Evolutionary conservation across 2,329 filamentous ascomycete genomes (phyloP), one percentile per base, ranked within the genome.

Genomic region (Ceratocystiopsis sp.): DNA sequence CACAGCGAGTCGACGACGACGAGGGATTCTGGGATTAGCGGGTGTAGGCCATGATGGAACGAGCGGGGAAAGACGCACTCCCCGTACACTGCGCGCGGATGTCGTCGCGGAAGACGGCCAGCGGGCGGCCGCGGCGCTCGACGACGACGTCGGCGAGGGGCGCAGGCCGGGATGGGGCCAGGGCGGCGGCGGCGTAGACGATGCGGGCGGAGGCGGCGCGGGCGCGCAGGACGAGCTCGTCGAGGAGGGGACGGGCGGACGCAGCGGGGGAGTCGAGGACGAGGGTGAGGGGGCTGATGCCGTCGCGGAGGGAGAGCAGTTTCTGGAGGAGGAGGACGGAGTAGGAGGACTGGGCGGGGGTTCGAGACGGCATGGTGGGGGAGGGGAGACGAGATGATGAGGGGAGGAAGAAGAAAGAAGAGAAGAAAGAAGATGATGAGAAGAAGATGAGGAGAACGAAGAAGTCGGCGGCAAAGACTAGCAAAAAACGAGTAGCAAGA

Each of bases 221-320:
- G 43, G 82, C 84, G 52, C 87, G 72, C 39, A 69, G 66, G 43
- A 83, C 73, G 59, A 89, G 84, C 59, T 94, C 86, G 16, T 66
- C 62, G 2, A 89, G 50, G 4, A 94, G 62, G 0, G 78, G 78
- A 29, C 67, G 69, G 8, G 78, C 83, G 21, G 78, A 76, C 61
- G 94, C 86, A 61, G 93, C 85, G 29, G 95, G 67, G 33, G 71
- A 84, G 59, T 96, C 89, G 45, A 94, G 68, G 3, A 95, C 62
- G 21, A 96, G 66, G 0, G 87, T 95, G 54, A 96, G 76, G 3
- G 89, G 89, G 40, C 85, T 93, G 14, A 81, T 77, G 45, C 75
- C 45, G 34, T 53, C 49, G 29, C 51, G 47, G 32, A 53, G 46
- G 37, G 41, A 52, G 32, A 56, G 50, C 38, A 56, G 42, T 38